A percentile compares a stretch with the other conserved stretches of the same genome.
These are phyloP conservation scores for Gyrodon lividus DNA, from an alignment of 768 basidiomycete genomes.

Conservation along the genomic window DNA sequence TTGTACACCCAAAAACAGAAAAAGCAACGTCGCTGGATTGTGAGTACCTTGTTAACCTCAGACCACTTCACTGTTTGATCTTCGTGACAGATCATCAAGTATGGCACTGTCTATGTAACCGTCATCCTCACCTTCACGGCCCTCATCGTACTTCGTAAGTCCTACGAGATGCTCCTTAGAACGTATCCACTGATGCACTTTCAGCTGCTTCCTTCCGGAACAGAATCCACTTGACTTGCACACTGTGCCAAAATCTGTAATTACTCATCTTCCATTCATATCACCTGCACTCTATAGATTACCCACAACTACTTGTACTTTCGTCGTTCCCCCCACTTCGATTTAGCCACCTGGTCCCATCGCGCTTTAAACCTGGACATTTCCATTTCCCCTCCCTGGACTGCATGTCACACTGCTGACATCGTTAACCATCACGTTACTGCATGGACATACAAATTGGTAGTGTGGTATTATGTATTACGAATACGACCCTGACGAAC, in stretches of 20 bases:
- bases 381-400: slow-evolving; percentile 15
- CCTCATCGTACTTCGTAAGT: slow-evolving; percentile 78
- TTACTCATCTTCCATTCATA: slow-evolving; percentile 34
- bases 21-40: slow-evolving; percentile 86
- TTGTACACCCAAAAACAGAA: slow-evolving; percentile 89
- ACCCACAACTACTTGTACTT: slow-evolving; percentile 31
- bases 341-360: neutral
- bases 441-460: slow-evolving; percentile 1
- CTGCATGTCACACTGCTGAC: too few relatives aligned
- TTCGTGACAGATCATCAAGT: slow-evolving; percentile 67
- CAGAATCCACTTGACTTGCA: slow-evolving; percentile 59
- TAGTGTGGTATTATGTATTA: slow-evolving; percentile 5
- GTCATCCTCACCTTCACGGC: slow-evolving; percentile 70
- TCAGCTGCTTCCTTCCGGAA: slow-evolving; percentile 63
- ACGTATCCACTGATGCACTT: slow-evolving; percentile 7
- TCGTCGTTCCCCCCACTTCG: neutral
- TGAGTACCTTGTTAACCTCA: slow-evolving; percentile 37
- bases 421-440: neutral
- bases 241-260: slow-evolving; percentile 67
- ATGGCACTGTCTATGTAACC: slow-evolving; percentile 72
- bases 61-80: slow-evolving; percentile 11
- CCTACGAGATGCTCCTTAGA: slow-evolving; percentile 5
- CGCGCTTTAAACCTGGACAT: slow-evolving; percentile 12
- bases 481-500: slow-evolving; percentile 9
- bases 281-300: slow-evolving; percentile 28